These are phyloP conservation scores for Ramalina peruviana DNA, from an alignment of 495 filamentous ascomycete species.

Conservation along the genomic window DNA sequence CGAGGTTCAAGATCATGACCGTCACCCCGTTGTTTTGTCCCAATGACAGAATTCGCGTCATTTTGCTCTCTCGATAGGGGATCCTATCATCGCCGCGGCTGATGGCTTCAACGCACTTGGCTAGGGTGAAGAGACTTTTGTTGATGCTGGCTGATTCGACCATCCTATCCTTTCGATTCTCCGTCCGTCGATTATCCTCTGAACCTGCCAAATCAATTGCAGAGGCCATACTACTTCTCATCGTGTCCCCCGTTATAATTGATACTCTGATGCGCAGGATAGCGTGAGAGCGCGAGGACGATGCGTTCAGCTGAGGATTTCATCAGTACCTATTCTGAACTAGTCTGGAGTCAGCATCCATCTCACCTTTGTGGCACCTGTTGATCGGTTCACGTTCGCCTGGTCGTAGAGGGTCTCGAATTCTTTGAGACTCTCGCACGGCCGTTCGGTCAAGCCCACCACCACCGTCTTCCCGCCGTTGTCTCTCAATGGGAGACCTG, in stretches of 20 bases:
- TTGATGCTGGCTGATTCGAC: constrained; percentile 97
- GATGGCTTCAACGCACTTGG: constrained; percentile 94
- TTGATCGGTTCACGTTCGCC: constrained; percentile 84
- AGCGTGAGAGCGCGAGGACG: constrained; percentile 86
- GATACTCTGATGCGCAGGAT: constrained; percentile 82
- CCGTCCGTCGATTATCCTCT: constrained; percentile 88
- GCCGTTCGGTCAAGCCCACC: constrained; percentile 75
- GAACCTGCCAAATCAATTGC: constrained; percentile 95
- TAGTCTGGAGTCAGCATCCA: neutral
- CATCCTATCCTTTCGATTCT: constrained; percentile 86
- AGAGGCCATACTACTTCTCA: constrained; percentile 67
- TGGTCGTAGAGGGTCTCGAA: constrained; percentile 89
- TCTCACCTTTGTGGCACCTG: constrained; percentile 70
- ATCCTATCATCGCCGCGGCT: constrained; percentile 65
- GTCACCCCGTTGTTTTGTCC: constrained; percentile 94
- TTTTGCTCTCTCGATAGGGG: constrained; percentile 89
- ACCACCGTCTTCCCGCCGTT: constrained; percentile 82
- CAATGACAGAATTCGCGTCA: constrained; percentile 85
- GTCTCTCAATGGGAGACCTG: constrained; percentile 80
- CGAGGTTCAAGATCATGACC: constrained; percentile 92
- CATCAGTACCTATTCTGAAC: neutral
- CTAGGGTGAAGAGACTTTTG: constrained; percentile 88
- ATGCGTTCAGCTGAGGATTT: constrained; percentile 58
- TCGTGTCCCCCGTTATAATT: constrained; percentile 55
- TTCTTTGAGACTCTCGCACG: constrained; percentile 76